phyloP scores from a whole-genome alignment of 2,329 filamentous ascomycete genomes.

The Lachnellula arida region DNA sequence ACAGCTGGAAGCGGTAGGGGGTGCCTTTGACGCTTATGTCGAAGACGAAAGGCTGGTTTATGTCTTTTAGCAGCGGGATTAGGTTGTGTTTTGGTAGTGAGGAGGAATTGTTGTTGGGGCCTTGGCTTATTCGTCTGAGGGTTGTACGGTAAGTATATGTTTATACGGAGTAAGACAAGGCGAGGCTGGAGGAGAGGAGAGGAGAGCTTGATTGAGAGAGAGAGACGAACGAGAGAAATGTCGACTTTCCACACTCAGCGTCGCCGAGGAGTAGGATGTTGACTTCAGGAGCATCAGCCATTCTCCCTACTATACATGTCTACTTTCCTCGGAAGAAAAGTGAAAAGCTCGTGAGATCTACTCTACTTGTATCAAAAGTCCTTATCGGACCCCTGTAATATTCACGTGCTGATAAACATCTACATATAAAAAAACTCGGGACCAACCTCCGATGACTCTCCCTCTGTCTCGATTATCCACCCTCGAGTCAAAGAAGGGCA shows the following conservation, averaged over 20 bases:
- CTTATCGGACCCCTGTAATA: conserved; percentile 5
- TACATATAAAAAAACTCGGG: not conserved
- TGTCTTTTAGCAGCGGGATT: conserved; percentile 51
- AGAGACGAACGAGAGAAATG: conserved; percentile 53
- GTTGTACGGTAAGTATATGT: not conserved
- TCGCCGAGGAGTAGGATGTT: conserved; percentile 57
- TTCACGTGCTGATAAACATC: conserved; percentile 20
- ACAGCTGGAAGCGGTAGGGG: conserved; percentile 52
- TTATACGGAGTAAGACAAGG: not conserved
- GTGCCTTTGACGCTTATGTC: conserved; percentile 45
- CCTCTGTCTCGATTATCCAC: not conserved
- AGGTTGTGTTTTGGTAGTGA: conserved; percentile 21
- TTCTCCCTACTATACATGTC: conserved; percentile 5
- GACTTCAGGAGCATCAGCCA: conserved; percentile 40
- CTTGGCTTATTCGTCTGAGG: conserved; percentile 48
- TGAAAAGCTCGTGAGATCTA: conserved; percentile 28
- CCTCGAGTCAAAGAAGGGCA: conserved; percentile 4
- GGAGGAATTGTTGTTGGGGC: conserved; percentile 19
- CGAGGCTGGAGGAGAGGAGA: not conserved
- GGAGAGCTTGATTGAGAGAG: not conserved
- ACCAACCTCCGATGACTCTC: conserved; percentile 4
- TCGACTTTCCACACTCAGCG: conserved; percentile 55
- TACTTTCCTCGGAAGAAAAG: conserved; percentile 6
- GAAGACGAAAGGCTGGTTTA: conserved; percentile 57
- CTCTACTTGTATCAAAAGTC: conserved; percentile 3